phyloP scores from a whole-genome alignment of 495 filamentous ascomycete species.

The Delitschia confertaspora region DNA sequence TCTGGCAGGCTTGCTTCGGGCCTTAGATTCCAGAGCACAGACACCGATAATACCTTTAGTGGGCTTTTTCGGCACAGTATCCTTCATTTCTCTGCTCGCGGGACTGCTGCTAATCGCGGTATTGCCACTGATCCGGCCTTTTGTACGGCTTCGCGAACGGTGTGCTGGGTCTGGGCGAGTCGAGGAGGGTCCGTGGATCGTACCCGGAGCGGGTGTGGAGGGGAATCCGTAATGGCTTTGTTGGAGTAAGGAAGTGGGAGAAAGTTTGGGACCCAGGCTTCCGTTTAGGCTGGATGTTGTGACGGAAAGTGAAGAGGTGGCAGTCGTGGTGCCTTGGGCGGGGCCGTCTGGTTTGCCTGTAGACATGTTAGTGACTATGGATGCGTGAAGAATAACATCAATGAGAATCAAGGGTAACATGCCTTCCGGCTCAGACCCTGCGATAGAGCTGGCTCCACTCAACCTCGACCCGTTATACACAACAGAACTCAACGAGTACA shows the following conservation, averaged over 20 bases:
- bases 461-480: conserved; percentile 32
- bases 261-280: conserved; percentile 28
- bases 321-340: conserved; percentile 37
- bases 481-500: conserved; percentile 54
- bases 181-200: conserved; percentile 30
- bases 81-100: conserved; percentile 45
- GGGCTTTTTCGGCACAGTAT: conserved; percentile 35
- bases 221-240: conserved; percentile 32
- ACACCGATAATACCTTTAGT: conserved; percentile 68
- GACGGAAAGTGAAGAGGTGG: conserved; percentile 46
- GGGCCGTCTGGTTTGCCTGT: conserved; percentile 19
- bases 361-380: conserved; percentile 1
- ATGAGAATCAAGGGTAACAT: not conserved
- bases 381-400: no score
- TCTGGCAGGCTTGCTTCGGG: conserved; percentile 86
- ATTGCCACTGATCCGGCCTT: conserved; percentile 65
- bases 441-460: conserved; percentile 38
- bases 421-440: conserved; percentile 36
- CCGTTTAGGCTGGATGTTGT: conserved; percentile 41
- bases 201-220: conserved; percentile 38
- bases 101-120: conserved; percentile 66
- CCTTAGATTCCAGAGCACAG: conserved; percentile 92
- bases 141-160: conserved; percentile 59
- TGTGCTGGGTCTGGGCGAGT: conserved; percentile 4
- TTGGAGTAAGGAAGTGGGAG: conserved; percentile 34